Conservation (phyloP, 225 moss, liverwort and hornwort genomes). For the Takakia lepidozioides region DNA sequence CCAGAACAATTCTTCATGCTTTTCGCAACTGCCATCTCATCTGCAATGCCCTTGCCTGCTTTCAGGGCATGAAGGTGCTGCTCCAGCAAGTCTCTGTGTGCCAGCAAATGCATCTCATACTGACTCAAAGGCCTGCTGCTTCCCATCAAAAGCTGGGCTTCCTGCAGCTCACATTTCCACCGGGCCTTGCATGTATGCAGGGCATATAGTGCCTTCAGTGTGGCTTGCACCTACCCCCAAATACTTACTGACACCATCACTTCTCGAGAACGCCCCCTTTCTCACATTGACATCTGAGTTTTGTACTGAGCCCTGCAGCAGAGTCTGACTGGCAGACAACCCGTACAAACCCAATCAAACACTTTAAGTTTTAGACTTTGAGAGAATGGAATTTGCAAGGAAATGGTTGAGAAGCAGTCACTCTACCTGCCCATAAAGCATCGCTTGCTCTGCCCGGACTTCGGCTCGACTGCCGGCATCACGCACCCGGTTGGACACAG, state of each 20-base stretch:
- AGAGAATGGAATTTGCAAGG: too few relatives aligned
- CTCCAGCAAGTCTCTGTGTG: conserved; percentile 36
- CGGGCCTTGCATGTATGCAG: conserved; percentile 40
- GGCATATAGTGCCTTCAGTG: conserved; percentile 36
- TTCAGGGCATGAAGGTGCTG: conserved; percentile 33
- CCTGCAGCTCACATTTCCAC: conserved; percentile 33
- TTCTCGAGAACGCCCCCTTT: background rate
- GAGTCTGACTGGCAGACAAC: too few relatives aligned
- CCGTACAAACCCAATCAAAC: too few relatives aligned
- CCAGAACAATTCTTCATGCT: conserved; percentile 55
- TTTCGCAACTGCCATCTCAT: conserved; percentile 27
- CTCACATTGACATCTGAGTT: background rate
- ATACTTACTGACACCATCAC: background rate
- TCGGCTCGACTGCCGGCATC: conserved; percentile 13
- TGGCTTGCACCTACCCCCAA: conserved; percentile 26
- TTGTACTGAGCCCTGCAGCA: too few relatives aligned
- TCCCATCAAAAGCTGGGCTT: conserved; percentile 31
- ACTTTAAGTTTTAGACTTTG: too few relatives aligned
- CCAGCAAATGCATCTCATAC: conserved; percentile 42
- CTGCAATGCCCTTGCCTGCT: conserved; percentile 20
- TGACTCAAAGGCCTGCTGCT: conserved; percentile 20
- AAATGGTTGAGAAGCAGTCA: conserved; percentile 1
- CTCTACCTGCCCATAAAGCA: conserved; percentile 47
- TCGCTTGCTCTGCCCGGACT: conserved; percentile 43
- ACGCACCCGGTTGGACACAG: conserved; percentile 19